phyloP scores from a whole-genome alignment of 306 rosid genomes.

The Medicago ruthenica region DNA sequence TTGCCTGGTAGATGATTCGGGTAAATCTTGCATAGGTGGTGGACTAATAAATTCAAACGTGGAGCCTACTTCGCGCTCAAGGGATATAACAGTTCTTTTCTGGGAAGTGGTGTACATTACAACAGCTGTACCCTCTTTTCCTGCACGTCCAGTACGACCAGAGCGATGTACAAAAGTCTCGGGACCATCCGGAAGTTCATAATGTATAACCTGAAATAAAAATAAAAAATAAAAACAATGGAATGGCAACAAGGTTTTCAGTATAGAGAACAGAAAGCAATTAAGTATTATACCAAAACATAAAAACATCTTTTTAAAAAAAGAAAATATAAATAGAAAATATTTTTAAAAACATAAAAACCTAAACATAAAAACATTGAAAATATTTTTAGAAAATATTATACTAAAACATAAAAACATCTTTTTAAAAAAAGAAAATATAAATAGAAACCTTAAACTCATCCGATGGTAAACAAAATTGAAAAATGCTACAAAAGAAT shows the following conservation, averaged over 20 bases:
- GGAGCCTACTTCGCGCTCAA: slow-evolving; percentile 93
- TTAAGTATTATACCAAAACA: slow-evolving; percentile 5
- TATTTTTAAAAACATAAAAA: too few species aligned
- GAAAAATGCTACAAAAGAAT: slow-evolving; percentile 24
- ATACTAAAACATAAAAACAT: slow-evolving; percentile 15
- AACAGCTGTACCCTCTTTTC: slow-evolving; percentile 83
- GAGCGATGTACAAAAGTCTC: slow-evolving; percentile 99
- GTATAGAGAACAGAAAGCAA: slow-evolving; percentile 25
- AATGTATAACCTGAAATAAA: slow-evolving; percentile 79
- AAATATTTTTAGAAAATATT: too few species aligned
- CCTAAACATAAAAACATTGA: too few species aligned
- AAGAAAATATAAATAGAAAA: too few species aligned
- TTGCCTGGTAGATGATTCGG: slow-evolving; percentile 82
- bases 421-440: slow-evolving; percentile 11
- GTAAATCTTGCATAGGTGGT: slow-evolving; percentile 69
- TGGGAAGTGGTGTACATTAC: slow-evolving; percentile 82
- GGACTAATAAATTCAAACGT: slow-evolving; percentile 78
- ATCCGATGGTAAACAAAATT: slow-evolving; percentile 25
- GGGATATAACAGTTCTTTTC: slow-evolving; percentile 86
- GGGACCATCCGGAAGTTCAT: slow-evolving; percentile 95
- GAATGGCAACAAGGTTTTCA: slow-evolving; percentile 34
- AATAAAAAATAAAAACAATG: slow-evolving; percentile 8
- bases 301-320: slow-evolving; percentile 25
- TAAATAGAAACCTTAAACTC: slow-evolving; percentile 28
- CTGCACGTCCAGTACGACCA: slow-evolving; percentile 99